Base-by-base conservation (phyloP, 176 grass and related monocot genomes). In the Ananas comosus region DNA sequence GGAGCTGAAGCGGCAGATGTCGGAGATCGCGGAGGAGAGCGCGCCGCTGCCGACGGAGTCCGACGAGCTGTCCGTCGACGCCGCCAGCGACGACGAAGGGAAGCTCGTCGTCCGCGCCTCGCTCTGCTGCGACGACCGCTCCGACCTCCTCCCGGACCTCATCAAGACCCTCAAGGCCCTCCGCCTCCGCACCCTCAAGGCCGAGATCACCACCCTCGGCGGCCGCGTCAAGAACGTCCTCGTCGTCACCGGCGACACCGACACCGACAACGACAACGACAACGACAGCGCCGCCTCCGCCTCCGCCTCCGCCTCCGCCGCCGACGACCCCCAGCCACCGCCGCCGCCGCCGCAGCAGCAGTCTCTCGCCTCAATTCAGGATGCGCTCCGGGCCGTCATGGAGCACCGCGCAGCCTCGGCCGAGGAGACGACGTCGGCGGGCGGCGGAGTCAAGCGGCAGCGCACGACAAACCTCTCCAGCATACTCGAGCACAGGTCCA, bases 121-220 rank as follows among this genome's bases (percentile, higher is more conserved):
- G 4, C 71, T 97, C 16, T 97, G 93, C 70, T 97, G 93, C 70
- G 89, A 92, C 68, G 93, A 97, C 82, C 86, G 89, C 42, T 80
- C 86, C 23, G 93, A 97, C 81, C 86, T 97, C 53, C 81, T 97
- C 25, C 89, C 93, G 12, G 93, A 92, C 58, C 87, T 97, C 77
- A 97, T 90, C 79, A 77, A 87, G 70, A 88, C 93, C 51, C 80
- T 97, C 64, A 85, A 79, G 58, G 73, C 83, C 53, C 86, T 90
- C 74, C 80, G 86, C 64, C 87, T 97, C 17, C 86, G 93, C 71
- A 84, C 84, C 12, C 77, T 97, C 24, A 87, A 83, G 63, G 86
- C 93, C 42, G 93, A 97, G 89, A 97, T 97, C 79, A 86, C 93
- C 72, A 97, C 93, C 19, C 79, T 97, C 66, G 89, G 93, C 29